Conservation (phyloP, 2,329 filamentous ascomycete species). For the Botrytis fabae region DNA sequence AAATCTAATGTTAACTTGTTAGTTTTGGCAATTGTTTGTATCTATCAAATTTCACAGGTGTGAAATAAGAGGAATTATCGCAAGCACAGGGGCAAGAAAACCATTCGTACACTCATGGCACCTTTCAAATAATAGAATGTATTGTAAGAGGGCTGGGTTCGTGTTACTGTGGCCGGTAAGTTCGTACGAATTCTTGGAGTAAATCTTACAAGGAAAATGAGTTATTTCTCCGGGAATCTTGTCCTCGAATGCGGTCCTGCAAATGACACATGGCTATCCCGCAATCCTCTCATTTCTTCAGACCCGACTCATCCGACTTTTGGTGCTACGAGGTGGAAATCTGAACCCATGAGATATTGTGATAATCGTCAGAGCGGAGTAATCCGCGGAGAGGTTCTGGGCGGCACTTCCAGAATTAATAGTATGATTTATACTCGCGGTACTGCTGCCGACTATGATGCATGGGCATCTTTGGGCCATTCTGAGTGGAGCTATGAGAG, state of each 20-base stretch:
- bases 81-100: no score
- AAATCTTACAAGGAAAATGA: no score
- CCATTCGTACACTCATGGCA: no score
- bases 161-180: no score
- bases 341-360: conserved; percentile 19
- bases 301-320: background rate
- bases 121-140: no score
- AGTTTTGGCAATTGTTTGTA: no score
- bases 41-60: no score
- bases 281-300: conserved; percentile 3
- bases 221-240: conserved; percentile 23
- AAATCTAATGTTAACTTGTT: no score
- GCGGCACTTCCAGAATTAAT: conserved; percentile 47
- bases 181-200: no score
- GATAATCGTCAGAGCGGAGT: conserved; percentile 9
- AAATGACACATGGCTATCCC: conserved; percentile 15
- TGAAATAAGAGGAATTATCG: no score
- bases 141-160: no score
- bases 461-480: conserved; percentile 49
- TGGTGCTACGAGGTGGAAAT: conserved; percentile 11
- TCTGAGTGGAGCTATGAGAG: conserved; percentile 47
- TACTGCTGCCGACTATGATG: conserved; percentile 45
- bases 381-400: conserved; percentile 30
- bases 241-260: conserved; percentile 44
- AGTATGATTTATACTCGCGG: conserved; percentile 44